Evolutionary conservation across 108 stramenopile species (phyloP), one percentile per base, ranked within the genome.

Genomic region (Conticribra weissflogii): DNA sequence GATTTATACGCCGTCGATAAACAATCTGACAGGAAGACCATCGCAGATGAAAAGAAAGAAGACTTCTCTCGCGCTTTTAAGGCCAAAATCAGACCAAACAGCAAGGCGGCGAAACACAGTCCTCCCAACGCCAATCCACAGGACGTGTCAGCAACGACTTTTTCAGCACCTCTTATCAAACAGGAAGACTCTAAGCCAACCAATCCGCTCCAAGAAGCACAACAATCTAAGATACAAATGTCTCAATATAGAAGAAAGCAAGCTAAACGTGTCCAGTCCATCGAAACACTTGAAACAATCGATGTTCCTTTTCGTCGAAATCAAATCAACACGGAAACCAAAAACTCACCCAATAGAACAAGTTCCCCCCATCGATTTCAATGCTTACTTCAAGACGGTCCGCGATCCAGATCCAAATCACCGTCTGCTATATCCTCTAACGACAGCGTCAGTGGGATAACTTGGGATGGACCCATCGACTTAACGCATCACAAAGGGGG

Each of bases 261-360:
- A 9, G 8, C 3, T 15, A 1, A 30, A 4, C 1, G 59, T 23
- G 34, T 1, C n/a, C 48, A 54, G 46, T 17, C 30, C 15, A 24
- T 23, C 0, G 76, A 76, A 41, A 61, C 56, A 56, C 23, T 68
- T 12, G 76, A 68, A 32, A 68, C 76, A 4, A 76, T 76, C 28
- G 67, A 76, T 55, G 29, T 76, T 34, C 63, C 68, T 32, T 68
- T 69, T 23, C 67, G 67, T 23, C 65, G 44, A 3, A 45, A 63
- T 36, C 16, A 48, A 54, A 29, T 21, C 12, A 41, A 9, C 36
- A n/a, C 30, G 3, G 46, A 61, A 36, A 61, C 44, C 19, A 25
- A 0, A 44, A 23, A 47, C 19, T 41, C 36, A 41, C 36, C 36
- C 57, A 58, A 33, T 2, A 32, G 34, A 41, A 41, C 36, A 41